These are phyloP conservation scores for Barnettozyma botsteinii DNA, from an alignment of 805 yeast genomes.

Conservation along the genomic window DNA sequence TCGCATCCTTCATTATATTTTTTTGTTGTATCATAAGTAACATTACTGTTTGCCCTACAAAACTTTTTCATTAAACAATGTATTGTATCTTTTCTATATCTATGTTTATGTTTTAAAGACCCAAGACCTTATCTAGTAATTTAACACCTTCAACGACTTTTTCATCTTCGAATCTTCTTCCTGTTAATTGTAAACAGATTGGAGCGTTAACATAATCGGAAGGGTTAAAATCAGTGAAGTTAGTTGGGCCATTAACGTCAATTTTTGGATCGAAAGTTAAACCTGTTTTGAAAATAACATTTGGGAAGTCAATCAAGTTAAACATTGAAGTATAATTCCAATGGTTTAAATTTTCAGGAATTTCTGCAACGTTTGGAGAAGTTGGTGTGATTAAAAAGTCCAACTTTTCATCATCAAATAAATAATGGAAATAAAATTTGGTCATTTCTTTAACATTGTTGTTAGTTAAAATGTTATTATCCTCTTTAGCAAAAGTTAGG, in stretches of 20 bases:
- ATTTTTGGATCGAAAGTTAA: slow-evolving; percentile 48
- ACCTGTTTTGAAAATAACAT: slow-evolving; percentile 59
- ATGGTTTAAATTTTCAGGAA: slow-evolving; percentile 54
- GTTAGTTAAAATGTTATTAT: slow-evolving; percentile 52
- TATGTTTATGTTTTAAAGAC: too few species aligned
- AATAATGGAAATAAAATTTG: slow-evolving; percentile 49
- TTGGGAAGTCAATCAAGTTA: slow-evolving; percentile 70
- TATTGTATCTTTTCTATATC: too few species aligned
- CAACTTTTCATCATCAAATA: slow-evolving; percentile 47
- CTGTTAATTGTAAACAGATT: slow-evolving; percentile 45
- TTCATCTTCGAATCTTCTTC: slow-evolving; percentile 45
- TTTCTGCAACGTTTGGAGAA: slow-evolving; percentile 65
- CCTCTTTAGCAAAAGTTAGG: slow-evolving; percentile 50
- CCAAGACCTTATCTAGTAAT: slow-evolving; percentile 30
- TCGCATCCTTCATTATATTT: slow-evolving; percentile 5
- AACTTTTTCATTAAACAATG: not conserved
- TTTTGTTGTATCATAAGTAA: too few species aligned
- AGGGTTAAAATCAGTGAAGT: slow-evolving; percentile 22
- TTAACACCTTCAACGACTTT: slow-evolving; percentile 43
- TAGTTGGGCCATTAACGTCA: slow-evolving; percentile 40
- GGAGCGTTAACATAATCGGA: slow-evolving; percentile 37
- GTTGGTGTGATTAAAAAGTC: slow-evolving; percentile 67
- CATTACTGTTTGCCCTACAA: too few species aligned
- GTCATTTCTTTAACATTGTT: slow-evolving; percentile 53
- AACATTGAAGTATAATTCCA: slow-evolving; percentile 79